Evolutionary conservation across 129 eudicot species (phyloP).

Genomic region (Centrapalus pauciflorus): DNA sequence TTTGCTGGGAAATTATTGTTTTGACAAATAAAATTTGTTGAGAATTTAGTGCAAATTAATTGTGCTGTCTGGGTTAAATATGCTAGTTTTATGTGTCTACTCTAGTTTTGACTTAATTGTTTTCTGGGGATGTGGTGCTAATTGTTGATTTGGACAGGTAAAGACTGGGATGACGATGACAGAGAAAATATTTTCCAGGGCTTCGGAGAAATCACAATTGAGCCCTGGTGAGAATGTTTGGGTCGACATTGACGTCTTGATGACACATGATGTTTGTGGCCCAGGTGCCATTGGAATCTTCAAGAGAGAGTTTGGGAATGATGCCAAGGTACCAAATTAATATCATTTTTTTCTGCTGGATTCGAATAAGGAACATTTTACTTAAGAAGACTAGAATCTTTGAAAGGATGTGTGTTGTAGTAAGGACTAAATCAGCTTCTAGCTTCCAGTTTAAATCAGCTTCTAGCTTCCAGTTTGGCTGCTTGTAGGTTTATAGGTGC

Average conservation of each 20-base stretch:
- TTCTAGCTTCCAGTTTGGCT: neutral
- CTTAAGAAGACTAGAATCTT: neutral
- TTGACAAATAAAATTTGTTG: neutral
- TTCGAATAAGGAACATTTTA: neutral
- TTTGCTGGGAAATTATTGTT: neutral
- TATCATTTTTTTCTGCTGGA: neutral
- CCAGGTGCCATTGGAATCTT: conserved; percentile 75
- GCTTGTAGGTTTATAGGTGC: too few relatives aligned
- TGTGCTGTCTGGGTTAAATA: neutral
- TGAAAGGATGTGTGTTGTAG: neutral
- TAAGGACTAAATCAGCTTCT: too few relatives aligned
- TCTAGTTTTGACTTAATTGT: neutral
- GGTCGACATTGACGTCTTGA: conserved; percentile 77
- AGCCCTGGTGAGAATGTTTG: conserved; percentile 90
- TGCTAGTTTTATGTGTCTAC: neutral
- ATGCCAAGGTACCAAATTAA: conserved; percentile 64
- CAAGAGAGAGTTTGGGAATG: conserved; percentile 82
- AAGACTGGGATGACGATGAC: conserved; percentile 94
- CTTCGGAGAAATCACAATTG: conserved; percentile 66
- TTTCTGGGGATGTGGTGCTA: neutral
- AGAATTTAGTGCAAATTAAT: neutral
- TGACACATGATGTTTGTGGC: conserved; percentile 98
- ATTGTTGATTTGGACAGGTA: conserved; percentile 36
- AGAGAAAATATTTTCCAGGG: conserved; percentile 72
- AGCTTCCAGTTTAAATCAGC: too few relatives aligned